Evolutionary conservation across 1,284 basidiomycete genomes (phyloP).

Genomic region (Pseudozyma flocculosa): DNA sequence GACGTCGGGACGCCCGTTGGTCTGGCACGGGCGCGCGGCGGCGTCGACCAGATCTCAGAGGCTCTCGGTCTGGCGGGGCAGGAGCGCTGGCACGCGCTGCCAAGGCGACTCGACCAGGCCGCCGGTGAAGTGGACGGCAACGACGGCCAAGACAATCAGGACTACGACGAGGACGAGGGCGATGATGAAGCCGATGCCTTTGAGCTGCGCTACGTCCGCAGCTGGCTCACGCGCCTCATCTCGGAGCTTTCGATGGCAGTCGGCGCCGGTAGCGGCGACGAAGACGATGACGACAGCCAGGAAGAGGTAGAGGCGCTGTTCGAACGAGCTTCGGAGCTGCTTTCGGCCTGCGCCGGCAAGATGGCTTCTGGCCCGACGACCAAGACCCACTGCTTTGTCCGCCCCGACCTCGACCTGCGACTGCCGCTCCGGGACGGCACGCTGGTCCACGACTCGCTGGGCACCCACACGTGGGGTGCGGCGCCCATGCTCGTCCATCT

Average conservation of each 20-base stretch:
- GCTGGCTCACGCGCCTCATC: constrained; percentile 32
- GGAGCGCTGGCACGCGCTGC: not conserved
- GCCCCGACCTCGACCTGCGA: constrained; percentile 2
- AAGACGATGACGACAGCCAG: constrained; percentile 2
- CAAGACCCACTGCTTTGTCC: constrained; percentile 17
- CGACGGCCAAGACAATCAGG: too few species aligned
- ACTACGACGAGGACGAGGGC: too few species aligned
- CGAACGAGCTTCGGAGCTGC: constrained; percentile 27
- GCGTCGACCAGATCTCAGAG: constrained; percentile 5
- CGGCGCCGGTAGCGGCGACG: too few species aligned
- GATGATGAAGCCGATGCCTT: constrained; percentile 15
- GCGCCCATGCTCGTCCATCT: constrained; percentile 47
- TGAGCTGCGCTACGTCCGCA: constrained; percentile 20
- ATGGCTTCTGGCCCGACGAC: constrained; percentile 30
- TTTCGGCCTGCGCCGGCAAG: constrained; percentile 31
- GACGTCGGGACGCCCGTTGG: constrained; percentile 12
- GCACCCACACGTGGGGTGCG: constrained; percentile 51
- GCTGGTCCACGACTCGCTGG: constrained; percentile 45
- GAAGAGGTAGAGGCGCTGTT: constrained; percentile 7
- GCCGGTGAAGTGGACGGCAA: too few species aligned
- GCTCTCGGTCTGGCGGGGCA: not conserved
- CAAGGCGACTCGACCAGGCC: too few species aligned
- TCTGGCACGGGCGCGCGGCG: constrained; percentile 4
- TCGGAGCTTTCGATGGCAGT: constrained; percentile 16
- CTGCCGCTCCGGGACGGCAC: constrained; percentile 39